Percentiles rank a stretch among this genome's conserved stretches.
These are phyloP conservation scores for Sporisorium exsertum DNA, from an alignment of 1,284 basidiomycete genomes.

Conservation along the genomic window DNA sequence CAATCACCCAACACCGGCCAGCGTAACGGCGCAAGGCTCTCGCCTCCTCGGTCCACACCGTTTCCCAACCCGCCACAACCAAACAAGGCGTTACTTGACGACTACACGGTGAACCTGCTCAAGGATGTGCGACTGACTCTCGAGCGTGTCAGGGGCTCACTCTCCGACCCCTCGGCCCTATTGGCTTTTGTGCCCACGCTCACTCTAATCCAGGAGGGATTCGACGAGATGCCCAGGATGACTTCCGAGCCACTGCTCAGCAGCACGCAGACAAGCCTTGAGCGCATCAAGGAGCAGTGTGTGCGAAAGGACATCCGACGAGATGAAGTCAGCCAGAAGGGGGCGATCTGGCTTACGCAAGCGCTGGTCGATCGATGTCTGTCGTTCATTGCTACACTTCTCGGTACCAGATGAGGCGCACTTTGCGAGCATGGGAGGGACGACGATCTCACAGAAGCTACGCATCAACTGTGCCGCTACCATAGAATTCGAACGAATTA, in stretches of 20 bases:
- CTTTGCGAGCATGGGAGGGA: no score
- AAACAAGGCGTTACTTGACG: not conserved
- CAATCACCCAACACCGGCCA: no score
- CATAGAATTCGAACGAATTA: conserved; percentile 23
- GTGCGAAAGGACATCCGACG: not conserved
- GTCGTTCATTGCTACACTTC: not conserved
- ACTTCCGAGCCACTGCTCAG: not conserved
- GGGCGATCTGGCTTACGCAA: not conserved
- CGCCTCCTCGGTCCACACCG: not conserved
- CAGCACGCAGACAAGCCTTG: not conserved
- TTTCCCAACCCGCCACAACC: not conserved
- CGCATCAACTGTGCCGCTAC: not conserved
- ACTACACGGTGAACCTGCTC: not conserved
- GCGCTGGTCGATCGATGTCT: conserved; percentile 1
- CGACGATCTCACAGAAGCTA: no score
- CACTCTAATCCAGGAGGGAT: not conserved
- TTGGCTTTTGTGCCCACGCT: not conserved
- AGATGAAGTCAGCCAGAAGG: not conserved
- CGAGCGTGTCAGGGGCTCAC: not conserved
- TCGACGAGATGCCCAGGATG: not conserved
- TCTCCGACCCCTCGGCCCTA: not conserved
- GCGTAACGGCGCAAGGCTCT: not conserved
- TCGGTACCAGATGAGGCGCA: not conserved
- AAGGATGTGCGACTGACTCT: not conserved
- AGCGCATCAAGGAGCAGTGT: not conserved